phyloP scores from a whole-genome alignment of 352 stramenopile species.

The Pythium brassicae region DNA sequence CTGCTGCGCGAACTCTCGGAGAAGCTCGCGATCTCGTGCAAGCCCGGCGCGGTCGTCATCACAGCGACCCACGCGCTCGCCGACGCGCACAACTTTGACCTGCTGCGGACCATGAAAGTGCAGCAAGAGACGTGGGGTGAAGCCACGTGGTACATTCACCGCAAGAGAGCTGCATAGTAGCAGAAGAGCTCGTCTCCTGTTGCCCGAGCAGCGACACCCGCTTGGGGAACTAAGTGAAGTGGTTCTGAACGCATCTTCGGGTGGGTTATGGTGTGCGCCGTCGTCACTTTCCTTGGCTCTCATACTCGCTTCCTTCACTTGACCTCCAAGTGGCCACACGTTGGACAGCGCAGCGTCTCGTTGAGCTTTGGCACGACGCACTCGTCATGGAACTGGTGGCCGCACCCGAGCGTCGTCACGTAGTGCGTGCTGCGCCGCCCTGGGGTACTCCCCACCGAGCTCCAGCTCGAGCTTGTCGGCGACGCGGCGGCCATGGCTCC shows the following conservation, averaged over 20 bases:
- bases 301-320: slow-evolving; percentile 1
- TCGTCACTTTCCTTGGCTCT: too few species aligned
- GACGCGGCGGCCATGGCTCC: neutral
- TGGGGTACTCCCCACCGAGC: slow-evolving; percentile 2
- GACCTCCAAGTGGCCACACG: slow-evolving; percentile 45
- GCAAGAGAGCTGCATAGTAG: slow-evolving; percentile 24
- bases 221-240: too few species aligned
- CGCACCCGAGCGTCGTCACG: slow-evolving; percentile 65
- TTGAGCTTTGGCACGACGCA: slow-evolving; percentile 80
- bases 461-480: slow-evolving; percentile 8
- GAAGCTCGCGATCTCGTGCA: slow-evolving; percentile 44
- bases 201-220: neutral
- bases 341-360: slow-evolving; percentile 59
- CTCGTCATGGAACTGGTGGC: slow-evolving; percentile 81
- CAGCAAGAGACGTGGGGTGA: slow-evolving; percentile 54
- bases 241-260: too few species aligned
- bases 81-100: slow-evolving; percentile 39
- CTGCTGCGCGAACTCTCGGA: slow-evolving; percentile 54
- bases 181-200: too few species aligned
- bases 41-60: slow-evolving; percentile 54
- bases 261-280: too few species aligned
- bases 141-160: slow-evolving; percentile 53
- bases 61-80: slow-evolving; percentile 51
- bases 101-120: slow-evolving; percentile 36
- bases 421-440: slow-evolving; percentile 36